Percentiles rank a stretch among this genome's conserved stretches.
Conservation (phyloP, 2,329 filamentous ascomycete genomes). For the Cordyceps cicadae region DNA sequence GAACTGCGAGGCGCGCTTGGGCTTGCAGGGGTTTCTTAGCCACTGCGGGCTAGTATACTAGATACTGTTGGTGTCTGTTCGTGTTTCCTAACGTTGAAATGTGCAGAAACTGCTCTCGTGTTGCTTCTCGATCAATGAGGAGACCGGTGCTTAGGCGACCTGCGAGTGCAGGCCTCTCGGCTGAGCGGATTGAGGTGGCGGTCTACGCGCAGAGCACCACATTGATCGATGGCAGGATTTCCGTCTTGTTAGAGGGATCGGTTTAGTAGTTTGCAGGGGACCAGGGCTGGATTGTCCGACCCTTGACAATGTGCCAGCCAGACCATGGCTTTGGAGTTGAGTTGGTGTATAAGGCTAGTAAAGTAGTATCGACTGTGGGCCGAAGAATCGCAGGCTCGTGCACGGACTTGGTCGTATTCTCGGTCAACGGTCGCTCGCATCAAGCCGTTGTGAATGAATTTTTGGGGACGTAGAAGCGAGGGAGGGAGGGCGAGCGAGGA, state of each 20-base stretch:
- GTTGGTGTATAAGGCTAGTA: neutral
- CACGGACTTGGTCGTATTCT: neutral
- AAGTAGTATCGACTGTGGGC: neutral
- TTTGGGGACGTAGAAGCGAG: neutral
- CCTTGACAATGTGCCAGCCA: neutral
- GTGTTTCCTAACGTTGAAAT: too few relatives aligned
- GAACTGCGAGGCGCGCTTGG: neutral
- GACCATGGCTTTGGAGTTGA: neutral
- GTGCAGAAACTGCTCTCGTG: neutral
- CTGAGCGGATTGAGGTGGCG: neutral
- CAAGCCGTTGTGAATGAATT: neutral
- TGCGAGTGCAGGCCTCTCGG: neutral
- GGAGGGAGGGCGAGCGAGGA: too few relatives aligned
- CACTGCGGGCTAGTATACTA: too few relatives aligned
- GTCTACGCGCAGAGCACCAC: neutral
- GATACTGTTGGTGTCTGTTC: too few relatives aligned
- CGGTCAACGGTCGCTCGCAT: neutral
- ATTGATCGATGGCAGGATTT: neutral
- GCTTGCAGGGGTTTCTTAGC: neutral
- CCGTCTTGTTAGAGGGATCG: neutral
- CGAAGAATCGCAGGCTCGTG: neutral
- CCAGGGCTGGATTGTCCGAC: neutral
- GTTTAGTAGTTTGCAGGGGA: neutral
- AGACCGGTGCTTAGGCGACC: neutral
- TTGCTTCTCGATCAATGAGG: neutral